Evolutionary conservation across 768 basidiomycete species (phyloP).

Genomic region (Leccinum arenicola): DNA sequence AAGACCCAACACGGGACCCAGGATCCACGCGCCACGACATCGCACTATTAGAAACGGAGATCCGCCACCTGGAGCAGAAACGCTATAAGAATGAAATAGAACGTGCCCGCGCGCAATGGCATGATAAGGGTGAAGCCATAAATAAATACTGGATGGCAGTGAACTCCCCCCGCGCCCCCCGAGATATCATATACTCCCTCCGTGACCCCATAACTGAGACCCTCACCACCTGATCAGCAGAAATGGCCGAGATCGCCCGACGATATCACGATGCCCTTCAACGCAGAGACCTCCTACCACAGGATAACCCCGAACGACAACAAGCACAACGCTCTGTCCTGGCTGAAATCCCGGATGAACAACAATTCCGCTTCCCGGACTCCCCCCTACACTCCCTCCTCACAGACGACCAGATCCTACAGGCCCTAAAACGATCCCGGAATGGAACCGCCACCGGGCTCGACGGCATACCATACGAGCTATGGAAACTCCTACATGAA

Average conservation of each 20-base stretch:
- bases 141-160: conserved; percentile 20
- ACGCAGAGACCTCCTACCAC: accelerated
- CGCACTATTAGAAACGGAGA: too few species aligned
- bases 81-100: too few species aligned
- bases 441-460: neutral
- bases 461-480: neutral
- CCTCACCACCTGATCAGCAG: neutral
- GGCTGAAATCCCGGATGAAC: accelerated
- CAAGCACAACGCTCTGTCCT: neutral
- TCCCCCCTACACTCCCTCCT: conserved; percentile 29
- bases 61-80: too few species aligned
- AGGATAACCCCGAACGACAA: neutral
- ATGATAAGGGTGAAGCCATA: neutral
- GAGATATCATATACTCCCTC: conserved; percentile 20
- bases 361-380: accelerated
- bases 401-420: neutral
- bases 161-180: conserved; percentile 1
- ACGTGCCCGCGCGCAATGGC: neutral
- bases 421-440: neutral
- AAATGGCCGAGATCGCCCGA: conserved; percentile 34
- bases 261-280: conserved; percentile 23
- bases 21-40: too few species aligned
- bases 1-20: too few species aligned
- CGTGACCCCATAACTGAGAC: neutral
- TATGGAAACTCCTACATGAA: neutral